phyloP scores from a whole-genome alignment of 176 grass and related monocot genomes.

The Eleusine coracana region DNA sequence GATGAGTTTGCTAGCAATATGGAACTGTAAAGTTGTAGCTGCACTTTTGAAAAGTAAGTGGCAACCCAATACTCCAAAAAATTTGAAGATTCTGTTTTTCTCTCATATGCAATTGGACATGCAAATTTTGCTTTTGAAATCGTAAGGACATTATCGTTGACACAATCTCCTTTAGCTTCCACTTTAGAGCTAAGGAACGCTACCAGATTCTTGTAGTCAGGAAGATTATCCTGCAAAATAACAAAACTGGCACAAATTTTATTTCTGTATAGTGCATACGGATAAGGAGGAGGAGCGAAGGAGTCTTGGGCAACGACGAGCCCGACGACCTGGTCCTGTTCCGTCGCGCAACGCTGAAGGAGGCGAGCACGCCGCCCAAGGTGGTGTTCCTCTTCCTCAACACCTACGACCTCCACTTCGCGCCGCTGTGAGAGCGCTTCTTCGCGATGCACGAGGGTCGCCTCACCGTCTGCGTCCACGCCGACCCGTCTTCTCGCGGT shows the following conservation, averaged over 20 bases:
- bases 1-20: slow-evolving; percentile 59
- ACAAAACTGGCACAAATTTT: slow-evolving; percentile 33
- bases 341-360: slow-evolving; percentile 54
- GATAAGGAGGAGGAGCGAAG: too few relatives aligned
- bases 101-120: slow-evolving; percentile 65
- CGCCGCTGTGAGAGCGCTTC: slow-evolving; percentile 79
- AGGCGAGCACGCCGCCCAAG: slow-evolving; percentile 39
- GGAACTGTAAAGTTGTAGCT: slow-evolving; percentile 72
- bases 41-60: slow-evolving; percentile 65
- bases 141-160: slow-evolving; percentile 48
- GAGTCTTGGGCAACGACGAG: too few relatives aligned
- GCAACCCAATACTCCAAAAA: slow-evolving; percentile 87
- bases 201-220: slow-evolving; percentile 60
- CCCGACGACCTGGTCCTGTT: slow-evolving; percentile 64
- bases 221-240: slow-evolving; percentile 74
- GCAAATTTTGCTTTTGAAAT: slow-evolving; percentile 57
- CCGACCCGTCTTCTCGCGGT: slow-evolving; percentile 54
- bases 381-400: slow-evolving; percentile 88
- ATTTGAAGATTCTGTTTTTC: slow-evolving; percentile 54
- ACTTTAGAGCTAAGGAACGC: slow-evolving; percentile 63
- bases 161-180: slow-evolving; percentile 19
- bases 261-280: slow-evolving; percentile 19
- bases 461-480: slow-evolving; percentile 80
- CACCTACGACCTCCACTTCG: slow-evolving; percentile 77
- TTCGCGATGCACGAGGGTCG: slow-evolving; percentile 50